phyloP scores from a whole-genome alignment of 345 rosid species.

The Cardamine occulta region DNA sequence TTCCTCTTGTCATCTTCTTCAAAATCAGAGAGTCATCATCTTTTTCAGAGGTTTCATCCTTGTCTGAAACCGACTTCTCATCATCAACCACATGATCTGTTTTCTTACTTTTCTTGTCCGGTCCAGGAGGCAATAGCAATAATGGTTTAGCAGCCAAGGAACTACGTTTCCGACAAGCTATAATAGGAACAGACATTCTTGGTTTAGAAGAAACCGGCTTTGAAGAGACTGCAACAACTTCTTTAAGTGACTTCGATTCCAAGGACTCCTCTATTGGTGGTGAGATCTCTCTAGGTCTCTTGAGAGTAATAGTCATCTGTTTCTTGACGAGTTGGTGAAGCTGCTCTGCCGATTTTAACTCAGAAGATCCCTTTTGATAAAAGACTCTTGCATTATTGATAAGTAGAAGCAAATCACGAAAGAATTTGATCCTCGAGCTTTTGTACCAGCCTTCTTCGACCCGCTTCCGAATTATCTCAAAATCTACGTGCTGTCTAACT shows the following conservation, averaged over 20 bases:
- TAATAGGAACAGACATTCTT: constrained; percentile 43
- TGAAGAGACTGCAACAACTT: constrained; percentile 24
- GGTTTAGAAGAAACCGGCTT: constrained; percentile 29
- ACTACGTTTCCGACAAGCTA: constrained; percentile 56
- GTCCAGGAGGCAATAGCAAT: background rate
- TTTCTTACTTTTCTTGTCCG: constrained; percentile 39
- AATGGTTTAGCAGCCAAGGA: constrained; percentile 46
- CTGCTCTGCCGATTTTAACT: constrained; percentile 49
- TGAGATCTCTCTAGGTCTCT: constrained; percentile 23
- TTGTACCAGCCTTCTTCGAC: constrained; percentile 54
- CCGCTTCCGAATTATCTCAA: constrained; percentile 49
- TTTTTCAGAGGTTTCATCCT: constrained; percentile 31
- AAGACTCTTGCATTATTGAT: constrained; percentile 59
- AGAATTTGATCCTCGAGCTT: constrained; percentile 46
- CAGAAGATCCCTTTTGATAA: constrained; percentile 48
- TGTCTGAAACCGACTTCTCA: constrained; percentile 40
- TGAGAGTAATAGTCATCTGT: constrained; percentile 44
- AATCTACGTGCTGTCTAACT: constrained; percentile 59
- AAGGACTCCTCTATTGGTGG: constrained; percentile 22
- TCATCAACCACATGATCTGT: constrained; percentile 17
- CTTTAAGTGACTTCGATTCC: constrained; percentile 1
- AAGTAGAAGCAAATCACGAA: constrained; percentile 60
- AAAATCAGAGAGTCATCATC: constrained; percentile 25
- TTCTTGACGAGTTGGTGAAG: constrained; percentile 48
- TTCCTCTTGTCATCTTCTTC: constrained; percentile 43